phyloP scores from a whole-genome alignment of 2,329 filamentous ascomycete genomes.

The Cladophialophora carrionii region DNA sequence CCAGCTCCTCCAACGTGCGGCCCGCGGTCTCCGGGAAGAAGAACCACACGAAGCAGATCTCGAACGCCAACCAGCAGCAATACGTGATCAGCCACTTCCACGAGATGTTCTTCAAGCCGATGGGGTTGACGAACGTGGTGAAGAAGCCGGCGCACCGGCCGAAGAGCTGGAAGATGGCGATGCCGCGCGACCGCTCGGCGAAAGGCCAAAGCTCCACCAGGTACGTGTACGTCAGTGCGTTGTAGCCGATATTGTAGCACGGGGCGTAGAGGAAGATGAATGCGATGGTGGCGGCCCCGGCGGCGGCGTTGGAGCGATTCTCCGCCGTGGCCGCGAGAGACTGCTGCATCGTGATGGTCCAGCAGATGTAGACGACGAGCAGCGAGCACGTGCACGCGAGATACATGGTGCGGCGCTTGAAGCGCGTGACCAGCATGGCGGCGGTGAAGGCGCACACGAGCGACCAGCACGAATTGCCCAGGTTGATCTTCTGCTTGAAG shows the following conservation, averaged over 20 bases:
- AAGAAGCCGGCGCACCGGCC: conserved; percentile 56
- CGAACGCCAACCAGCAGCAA: conserved; percentile 49
- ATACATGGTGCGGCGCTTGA: conserved; percentile 51
- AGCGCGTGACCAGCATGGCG: conserved; percentile 48
- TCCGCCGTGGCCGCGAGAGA: conserved; percentile 44
- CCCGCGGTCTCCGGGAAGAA: conserved; percentile 52
- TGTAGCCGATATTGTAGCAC: conserved; percentile 55
- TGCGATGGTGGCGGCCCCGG: conserved; percentile 53
- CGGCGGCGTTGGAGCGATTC: conserved; percentile 44
- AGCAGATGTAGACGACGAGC: conserved; percentile 58
- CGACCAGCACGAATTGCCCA: conserved; percentile 48
- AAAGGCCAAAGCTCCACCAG: conserved; percentile 65
- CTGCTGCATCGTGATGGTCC: conserved; percentile 57
- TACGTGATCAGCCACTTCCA: conserved; percentile 54
- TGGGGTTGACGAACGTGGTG: conserved; percentile 54
- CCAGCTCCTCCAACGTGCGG: conserved; percentile 52
- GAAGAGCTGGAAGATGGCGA: conserved; percentile 62
- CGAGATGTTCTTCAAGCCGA: conserved; percentile 48
- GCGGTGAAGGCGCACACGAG: conserved; percentile 46
- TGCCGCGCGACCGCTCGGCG: conserved; percentile 60
- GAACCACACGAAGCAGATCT: conserved; percentile 50
- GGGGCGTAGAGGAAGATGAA: conserved; percentile 57
- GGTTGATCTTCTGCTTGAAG: conserved; percentile 48
- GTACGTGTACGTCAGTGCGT: conserved; percentile 66
- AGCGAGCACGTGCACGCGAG: conserved; percentile 56